Percentiles rank a stretch among this genome's conserved stretches.
Conservation (phyloP, 306 rosid genomes). For the Sindora glabra region DNA sequence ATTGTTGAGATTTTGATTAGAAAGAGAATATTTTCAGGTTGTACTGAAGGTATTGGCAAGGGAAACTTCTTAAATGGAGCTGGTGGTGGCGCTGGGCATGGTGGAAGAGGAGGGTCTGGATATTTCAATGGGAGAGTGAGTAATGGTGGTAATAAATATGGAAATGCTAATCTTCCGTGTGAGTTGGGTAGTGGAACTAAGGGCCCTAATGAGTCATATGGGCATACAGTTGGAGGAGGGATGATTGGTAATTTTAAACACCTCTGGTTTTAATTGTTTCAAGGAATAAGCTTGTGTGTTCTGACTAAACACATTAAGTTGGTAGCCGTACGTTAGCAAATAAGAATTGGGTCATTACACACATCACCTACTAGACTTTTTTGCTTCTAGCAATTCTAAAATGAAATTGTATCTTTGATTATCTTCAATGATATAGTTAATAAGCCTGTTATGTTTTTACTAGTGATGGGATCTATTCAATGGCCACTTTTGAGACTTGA, state of each 20-base stretch:
- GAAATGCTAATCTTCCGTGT: constrained; percentile 91
- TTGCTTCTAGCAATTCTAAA: not conserved
- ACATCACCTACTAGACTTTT: not conserved
- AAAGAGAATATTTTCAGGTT: constrained; percentile 52
- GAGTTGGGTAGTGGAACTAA: constrained; percentile 94
- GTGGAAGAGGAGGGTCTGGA: constrained; percentile 97
- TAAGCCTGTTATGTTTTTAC: constrained; percentile 27
- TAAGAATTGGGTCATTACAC: not conserved
- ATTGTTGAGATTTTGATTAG: constrained; percentile 28
- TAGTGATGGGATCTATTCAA: constrained; percentile 91
- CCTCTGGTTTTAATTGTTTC: not conserved
- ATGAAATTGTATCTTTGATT: too few species aligned
- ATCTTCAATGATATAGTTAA: too few species aligned
- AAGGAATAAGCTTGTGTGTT: constrained; percentile 1
- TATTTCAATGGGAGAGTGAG: constrained; percentile 70
- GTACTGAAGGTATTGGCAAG: constrained; percentile 87
- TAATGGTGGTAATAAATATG: constrained; percentile 78
- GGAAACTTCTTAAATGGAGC: constrained; percentile 96
- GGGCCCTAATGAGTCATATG: constrained; percentile 63
- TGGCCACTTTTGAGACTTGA: constrained; percentile 86
- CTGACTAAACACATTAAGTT: constrained; percentile 10
- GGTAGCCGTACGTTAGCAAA: not conserved
- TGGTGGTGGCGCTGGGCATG: constrained; percentile 99
- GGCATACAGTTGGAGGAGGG: constrained; percentile 85
- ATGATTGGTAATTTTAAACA: constrained; percentile 65